A percentile compares a stretch with the other conserved stretches of the same genome.
Conservation (phyloP, 352 stramenopile genomes). For the Phytophthora chlamydospora region DNA sequence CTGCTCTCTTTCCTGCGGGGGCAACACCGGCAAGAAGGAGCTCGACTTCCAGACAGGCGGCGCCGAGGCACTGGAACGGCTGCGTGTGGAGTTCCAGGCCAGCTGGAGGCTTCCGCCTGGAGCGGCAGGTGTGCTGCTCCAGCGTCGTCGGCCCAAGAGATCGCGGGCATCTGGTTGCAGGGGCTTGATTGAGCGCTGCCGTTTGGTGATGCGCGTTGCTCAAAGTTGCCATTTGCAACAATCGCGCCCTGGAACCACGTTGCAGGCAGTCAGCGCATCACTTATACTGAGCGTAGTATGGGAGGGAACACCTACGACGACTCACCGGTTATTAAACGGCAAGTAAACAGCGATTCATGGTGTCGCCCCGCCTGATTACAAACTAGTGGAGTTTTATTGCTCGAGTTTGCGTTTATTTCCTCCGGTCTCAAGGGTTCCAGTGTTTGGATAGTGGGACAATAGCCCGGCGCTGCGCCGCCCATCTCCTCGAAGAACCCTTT, state of each 20-base stretch:
- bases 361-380: too few relatives aligned
- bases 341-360: too few relatives aligned
- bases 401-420: too few relatives aligned
- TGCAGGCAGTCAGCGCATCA: too few relatives aligned
- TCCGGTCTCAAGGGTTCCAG: conserved; percentile 6
- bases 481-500: conserved; percentile 21
- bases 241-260: too few relatives aligned
- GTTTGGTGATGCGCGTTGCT: conserved; percentile 26
- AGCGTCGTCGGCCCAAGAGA: conserved; percentile 1
- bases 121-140: background rate
- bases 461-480: background rate
- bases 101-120: conserved; percentile 4
- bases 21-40: background rate
- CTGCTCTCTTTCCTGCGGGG: conserved; percentile 22
- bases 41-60: conserved; percentile 8
- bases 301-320: too few relatives aligned
- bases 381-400: too few relatives aligned
- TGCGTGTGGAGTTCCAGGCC: background rate
- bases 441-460: conserved; percentile 21
- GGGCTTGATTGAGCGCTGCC: conserved; percentile 28
- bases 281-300: too few relatives aligned
- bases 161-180: background rate
- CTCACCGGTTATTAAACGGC: too few relatives aligned
- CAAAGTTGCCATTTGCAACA: conserved; percentile 3
- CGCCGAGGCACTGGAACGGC: conserved; percentile 9